A percentile compares a stretch with the other conserved stretches of the same genome.
Evolutionary conservation across 2,329 filamentous ascomycete genomes (phyloP).

Genomic region (Juglanconis sp.): DNA sequence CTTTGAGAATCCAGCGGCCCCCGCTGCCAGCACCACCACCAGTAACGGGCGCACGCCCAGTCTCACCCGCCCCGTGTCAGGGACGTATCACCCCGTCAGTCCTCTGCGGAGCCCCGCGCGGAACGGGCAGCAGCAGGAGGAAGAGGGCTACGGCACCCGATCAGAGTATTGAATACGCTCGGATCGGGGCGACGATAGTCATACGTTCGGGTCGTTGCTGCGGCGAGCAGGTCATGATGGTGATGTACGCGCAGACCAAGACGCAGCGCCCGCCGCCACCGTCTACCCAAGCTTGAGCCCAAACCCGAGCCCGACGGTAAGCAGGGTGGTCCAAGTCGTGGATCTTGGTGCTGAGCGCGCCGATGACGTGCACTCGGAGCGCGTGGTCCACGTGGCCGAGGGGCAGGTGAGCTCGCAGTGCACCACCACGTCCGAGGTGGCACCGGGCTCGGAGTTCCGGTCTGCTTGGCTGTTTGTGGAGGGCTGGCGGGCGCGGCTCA

Average conservation of each 20-base stretch:
- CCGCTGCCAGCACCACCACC: conserved; percentile 1
- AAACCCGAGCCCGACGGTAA: neutral
- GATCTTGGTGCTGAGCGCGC: conserved; percentile 10
- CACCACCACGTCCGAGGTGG: conserved; percentile 12
- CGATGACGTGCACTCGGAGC: conserved; percentile 14
- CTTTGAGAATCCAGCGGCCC: conserved; percentile 29
- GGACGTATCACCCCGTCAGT: conserved; percentile 1
- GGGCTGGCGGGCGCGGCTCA: conserved; percentile 34
- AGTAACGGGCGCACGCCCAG: neutral
- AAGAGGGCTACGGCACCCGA: neutral
- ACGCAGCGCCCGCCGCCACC: no score
- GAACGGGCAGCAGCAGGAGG: neutral
- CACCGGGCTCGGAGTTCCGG: conserved; percentile 23
- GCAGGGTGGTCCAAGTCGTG: neutral
- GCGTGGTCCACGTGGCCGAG: conserved; percentile 2
- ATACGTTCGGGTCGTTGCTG: conserved; percentile 5
- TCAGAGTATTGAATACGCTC: conserved; percentile 37
- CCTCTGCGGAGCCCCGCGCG: neutral
- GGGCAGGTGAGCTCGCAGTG: conserved; percentile 6
- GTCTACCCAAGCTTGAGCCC: no score
- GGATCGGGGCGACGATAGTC: conserved; percentile 22
- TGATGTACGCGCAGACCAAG: neutral
- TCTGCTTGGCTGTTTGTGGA: conserved; percentile 36
- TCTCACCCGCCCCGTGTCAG: neutral
- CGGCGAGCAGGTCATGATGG: neutral